Base-by-base conservation (phyloP, 805 yeast species). In the Candida succiphila region DNA sequence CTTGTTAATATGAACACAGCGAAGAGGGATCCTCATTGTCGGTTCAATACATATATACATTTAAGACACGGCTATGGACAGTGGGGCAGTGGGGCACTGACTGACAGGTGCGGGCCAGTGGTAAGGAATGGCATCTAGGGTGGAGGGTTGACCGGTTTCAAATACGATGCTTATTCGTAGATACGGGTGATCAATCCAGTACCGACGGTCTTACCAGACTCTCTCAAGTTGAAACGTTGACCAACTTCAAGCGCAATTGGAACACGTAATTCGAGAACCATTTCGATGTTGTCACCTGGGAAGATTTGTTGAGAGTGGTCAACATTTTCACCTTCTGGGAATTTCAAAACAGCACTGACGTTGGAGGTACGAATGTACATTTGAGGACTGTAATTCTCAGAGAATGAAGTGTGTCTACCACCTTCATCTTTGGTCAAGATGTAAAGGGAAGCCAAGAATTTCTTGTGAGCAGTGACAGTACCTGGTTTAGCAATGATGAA, bases 181-280 rank as follows among this genome's bases (percentile, higher is more conserved):
- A 30, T 20, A 25, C 95, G 80, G 53, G 98, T 92, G 52, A 92
- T 76, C 70, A 92, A 70, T 72, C 98, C 98, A 48, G 98, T 92
- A 65, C 96, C 98, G 48, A 92, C 96, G 46, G 98, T 92, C 71
- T 82, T 84, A 61, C 96, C 96, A 69, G 97, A 96, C 72, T 92
- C 98, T 78, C 98, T 92, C 62, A 92, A 74, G 78, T 92, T 92
- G 82, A 92, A 92, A 69, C 97, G 84, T 73, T 88, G 96, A 62
- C 94, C 94, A 52, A 81, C 79, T 73, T 92, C 98, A 44, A 92
- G 55, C 41, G 97, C 94, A 48, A 94, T 84, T 60, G 95, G 92
- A 68, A 75, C 84, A 44, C 82, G 78, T 57, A 89, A 72, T 58
- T 81, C 82, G 58, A 89, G 84, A 55, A 76, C 78, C 95, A 92